Evolutionary conservation across 1,284 basidiomycete genomes (phyloP).

Genomic region (Heterobasidion irregulare): DNA sequence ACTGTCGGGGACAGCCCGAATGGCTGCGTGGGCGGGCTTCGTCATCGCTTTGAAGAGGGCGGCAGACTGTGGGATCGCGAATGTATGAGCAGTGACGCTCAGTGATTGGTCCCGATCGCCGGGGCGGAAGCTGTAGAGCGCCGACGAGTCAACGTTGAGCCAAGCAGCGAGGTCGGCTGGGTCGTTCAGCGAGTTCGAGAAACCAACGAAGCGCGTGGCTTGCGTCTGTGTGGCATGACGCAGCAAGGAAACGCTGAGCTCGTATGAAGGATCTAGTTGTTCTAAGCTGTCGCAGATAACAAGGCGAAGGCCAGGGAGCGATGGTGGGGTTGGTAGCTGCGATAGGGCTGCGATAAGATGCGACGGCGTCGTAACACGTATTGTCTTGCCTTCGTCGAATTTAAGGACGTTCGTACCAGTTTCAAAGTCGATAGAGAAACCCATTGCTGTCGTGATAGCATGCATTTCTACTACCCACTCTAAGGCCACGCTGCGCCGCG

Average conservation of each 20-base stretch:
- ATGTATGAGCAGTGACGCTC: constrained; percentile 63
- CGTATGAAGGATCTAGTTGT: constrained; percentile 76
- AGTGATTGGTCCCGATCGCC: constrained; percentile 81
- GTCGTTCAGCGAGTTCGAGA: constrained; percentile 77
- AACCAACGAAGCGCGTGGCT: constrained; percentile 71
- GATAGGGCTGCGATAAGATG: constrained; percentile 39
- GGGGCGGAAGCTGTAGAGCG: constrained; percentile 76
- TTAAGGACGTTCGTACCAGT: constrained; percentile 23
- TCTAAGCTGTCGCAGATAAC: constrained; percentile 86
- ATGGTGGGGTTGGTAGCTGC: constrained; percentile 14
- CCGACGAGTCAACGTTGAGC: constrained; percentile 66
- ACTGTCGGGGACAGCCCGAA: constrained; percentile 36
- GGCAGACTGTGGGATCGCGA: constrained; percentile 82
- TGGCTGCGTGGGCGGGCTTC: constrained; percentile 78
- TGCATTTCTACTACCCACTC: constrained; percentile 46
- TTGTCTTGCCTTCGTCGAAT: constrained; percentile 27
- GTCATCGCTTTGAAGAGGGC: constrained; percentile 89
- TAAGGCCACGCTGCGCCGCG: constrained; percentile 37
- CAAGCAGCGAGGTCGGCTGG: constrained; percentile 76
- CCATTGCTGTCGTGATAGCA: constrained; percentile 25
- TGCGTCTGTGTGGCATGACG: constrained; percentile 51
- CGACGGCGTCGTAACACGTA: constrained; percentile 48
- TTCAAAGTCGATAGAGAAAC: constrained; percentile 36
- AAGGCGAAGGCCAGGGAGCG: constrained; percentile 44
- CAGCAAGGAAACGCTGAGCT: constrained; percentile 71